Percentiles rank a stretch among this genome's conserved stretches.
These are phyloP conservation scores for Volvox reticuliferus DNA, from an alignment of 139 green algal species.

Conservation along the genomic window DNA sequence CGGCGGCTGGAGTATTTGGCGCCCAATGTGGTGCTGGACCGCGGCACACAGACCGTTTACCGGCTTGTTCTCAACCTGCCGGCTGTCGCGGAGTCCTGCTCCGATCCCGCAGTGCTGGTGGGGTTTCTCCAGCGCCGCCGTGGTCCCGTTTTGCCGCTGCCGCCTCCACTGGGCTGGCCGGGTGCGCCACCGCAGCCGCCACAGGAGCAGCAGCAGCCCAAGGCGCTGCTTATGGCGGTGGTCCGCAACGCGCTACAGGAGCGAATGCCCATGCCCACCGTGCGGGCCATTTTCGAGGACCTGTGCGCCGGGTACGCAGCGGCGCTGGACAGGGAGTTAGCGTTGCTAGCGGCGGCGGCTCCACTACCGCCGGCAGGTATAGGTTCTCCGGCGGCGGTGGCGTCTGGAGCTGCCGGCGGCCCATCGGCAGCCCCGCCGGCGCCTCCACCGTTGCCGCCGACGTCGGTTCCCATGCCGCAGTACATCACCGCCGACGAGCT, in stretches of 20 bases:
- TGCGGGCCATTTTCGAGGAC: constrained; percentile 50
- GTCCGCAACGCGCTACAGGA: constrained; percentile 51
- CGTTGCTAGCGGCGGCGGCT: not conserved
- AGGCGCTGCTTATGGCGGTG: constrained; percentile 53
- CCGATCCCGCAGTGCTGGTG: constrained; percentile 46
- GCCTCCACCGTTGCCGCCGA: not conserved
- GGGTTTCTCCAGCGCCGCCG: constrained; percentile 60
- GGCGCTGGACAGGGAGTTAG: constrained; percentile 14
- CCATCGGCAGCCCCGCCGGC: not conserved
- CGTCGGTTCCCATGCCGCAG: constrained; percentile 13
- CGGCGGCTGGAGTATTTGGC: constrained; percentile 34
- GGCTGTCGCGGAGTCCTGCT: constrained; percentile 36
- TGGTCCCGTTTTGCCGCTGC: not conserved
- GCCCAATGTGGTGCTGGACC: constrained; percentile 47
- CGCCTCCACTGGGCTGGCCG: not conserved
- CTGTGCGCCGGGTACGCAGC: constrained; percentile 47
- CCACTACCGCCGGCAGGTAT: not conserved
- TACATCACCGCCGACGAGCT: constrained; percentile 50
- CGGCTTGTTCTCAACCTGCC: constrained; percentile 49
- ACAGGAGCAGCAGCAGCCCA: not conserved
- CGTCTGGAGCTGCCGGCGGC: not conserved
- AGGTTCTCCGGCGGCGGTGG: not conserved
- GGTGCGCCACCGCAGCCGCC: not conserved
- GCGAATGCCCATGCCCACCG: constrained; percentile 31
- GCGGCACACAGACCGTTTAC: constrained; percentile 25